Evolutionary conservation across 345 rosid genomes (phyloP), one percentile per base, ranked within the genome.

Genomic region (Brassica nigra): DNA sequence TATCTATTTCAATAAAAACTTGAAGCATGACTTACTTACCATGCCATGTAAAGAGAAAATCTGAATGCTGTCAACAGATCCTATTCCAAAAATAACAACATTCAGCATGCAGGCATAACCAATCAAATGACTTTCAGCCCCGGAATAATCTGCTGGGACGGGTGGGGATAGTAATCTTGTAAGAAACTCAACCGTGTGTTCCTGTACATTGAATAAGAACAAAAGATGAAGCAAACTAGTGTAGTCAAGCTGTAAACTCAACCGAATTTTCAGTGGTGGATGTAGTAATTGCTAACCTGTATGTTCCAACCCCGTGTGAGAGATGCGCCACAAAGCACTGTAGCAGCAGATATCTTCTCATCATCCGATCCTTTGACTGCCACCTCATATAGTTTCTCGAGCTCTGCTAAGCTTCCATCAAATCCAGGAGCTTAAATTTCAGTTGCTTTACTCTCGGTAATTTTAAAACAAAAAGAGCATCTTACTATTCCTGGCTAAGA

Each of bases 381-480:
- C 63, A 93, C 85, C 86, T 90, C 97, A 79, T 85, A 95, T 68
- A 93, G 67, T 88, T 91, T 95, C 93, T 93, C 89, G 78, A 95
- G 85, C 88, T 91, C 99, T 86, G 91, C 88, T 86, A 95, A 93
- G 84, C 99, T 95, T 95, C 92, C 98, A 95, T 88, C 89, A 95
- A 90, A 93, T 82, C 86, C 88, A 95, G 84, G 89, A 92, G 89
- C 89, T 85, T 86, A 89, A 90, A 84, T 86, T 90, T 95, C 92
- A 95, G 95, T 89, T 86, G 90, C 87, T 85, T 88, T 88, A 87
- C 79, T 85, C 89, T 88, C 82, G 84, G 86, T 89, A 85, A 89
- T 81, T 85, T 86, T 85, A 87, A 85, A 87, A 16, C 1, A n/a
- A n/a, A 52, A 88, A 30, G 87, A 84, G 81, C 89, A 88, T 86